These are phyloP conservation scores for Phanerochaete carnosa DNA, from an alignment of 768 basidiomycete genomes.

Conservation along the genomic window DNA sequence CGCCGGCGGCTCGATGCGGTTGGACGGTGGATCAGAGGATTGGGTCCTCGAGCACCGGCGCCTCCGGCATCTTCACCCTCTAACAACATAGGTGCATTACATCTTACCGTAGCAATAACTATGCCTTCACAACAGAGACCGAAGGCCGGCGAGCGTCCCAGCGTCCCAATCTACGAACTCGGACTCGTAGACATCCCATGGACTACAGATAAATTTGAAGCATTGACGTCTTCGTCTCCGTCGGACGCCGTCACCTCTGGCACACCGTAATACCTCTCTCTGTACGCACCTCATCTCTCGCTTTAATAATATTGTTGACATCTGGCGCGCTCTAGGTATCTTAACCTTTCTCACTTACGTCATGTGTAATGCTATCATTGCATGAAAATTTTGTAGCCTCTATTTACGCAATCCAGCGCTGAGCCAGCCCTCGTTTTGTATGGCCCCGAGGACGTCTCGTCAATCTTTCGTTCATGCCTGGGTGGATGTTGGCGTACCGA, in stretches of 20 bases:
- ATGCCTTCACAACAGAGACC: conserved; percentile 5
- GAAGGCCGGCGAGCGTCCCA: background rate
- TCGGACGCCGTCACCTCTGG: background rate
- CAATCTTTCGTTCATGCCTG: too few relatives aligned
- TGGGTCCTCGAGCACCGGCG: background rate
- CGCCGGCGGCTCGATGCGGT: background rate
- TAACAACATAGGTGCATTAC: background rate
- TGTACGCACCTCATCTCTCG: background rate
- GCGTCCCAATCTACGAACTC: conserved; percentile 4
- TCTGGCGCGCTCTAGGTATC: background rate
- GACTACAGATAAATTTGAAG: background rate
- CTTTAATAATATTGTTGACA: background rate
- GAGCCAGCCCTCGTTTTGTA: background rate
- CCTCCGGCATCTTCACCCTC: background rate
- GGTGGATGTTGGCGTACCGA: background rate
- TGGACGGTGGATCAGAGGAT: background rate
- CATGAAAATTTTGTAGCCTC: too few relatives aligned
- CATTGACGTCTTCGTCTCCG: conserved; percentile 36
- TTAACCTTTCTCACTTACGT: background rate
- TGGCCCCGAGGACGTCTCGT: background rate
- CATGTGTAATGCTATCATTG: too few relatives aligned
- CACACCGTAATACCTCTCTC: background rate
- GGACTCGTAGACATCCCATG: conserved; percentile 6
- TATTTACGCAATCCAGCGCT: too few relatives aligned
- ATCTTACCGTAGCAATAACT: conserved; percentile 2